Evolutionary conservation across 192 early-diverging fungal species (phyloP), one percentile per base, ranked within the genome.

Genomic region (Phlyctochytrium planicorne): DNA sequence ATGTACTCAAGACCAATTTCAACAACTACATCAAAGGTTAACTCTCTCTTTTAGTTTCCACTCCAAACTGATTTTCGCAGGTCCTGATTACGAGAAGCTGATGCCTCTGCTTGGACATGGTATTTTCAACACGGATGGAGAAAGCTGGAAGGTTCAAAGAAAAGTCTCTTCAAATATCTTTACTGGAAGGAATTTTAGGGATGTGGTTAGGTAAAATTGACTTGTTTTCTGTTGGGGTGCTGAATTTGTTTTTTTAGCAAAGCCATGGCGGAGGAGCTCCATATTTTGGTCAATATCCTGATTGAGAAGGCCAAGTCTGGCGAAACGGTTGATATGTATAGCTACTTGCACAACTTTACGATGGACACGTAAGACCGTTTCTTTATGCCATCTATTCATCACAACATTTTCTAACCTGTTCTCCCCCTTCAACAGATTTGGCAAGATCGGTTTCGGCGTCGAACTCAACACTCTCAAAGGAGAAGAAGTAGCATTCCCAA

Each of bases 81-180:
- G n/a, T n/a, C n/a, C n/a, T n/a, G n/a, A n/a, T n/a, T n/a, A n/a
- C n/a, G n/a, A n/a, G n/a, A n/a, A n/a, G n/a, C n/a, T n/a, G n/a
- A n/a, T n/a, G n/a, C 40, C 40, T 6, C 40, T 47, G 40, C 40
- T 47, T 34, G 87, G 87, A 1, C 63, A 78, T 33, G 87, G 87
- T 31, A 88, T 88, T 60, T 88, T 89, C 64, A 87, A 84, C 70
- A 79, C 80, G 0, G 88, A 89, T 59, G 88, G 88, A 17, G 80
- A 84, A 1, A 62, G 74, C 24, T 89, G 87, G 87, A 76, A 75
- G 29, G 68, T 66, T 1, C 87, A 89, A 31, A 74, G 87, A 27
- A 88, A 89, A 50, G 73, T 65, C 23, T 70, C 65, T 10, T 24
- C 71, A 33, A 69, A 76, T 32, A 76, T 75, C 29, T 75, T 75